Percentiles rank a stretch among this genome's conserved stretches.
These are phyloP conservation scores for Colletotrichum sp. DNA, from an alignment of 2,329 filamentous ascomycete species.

Conservation along the genomic window DNA sequence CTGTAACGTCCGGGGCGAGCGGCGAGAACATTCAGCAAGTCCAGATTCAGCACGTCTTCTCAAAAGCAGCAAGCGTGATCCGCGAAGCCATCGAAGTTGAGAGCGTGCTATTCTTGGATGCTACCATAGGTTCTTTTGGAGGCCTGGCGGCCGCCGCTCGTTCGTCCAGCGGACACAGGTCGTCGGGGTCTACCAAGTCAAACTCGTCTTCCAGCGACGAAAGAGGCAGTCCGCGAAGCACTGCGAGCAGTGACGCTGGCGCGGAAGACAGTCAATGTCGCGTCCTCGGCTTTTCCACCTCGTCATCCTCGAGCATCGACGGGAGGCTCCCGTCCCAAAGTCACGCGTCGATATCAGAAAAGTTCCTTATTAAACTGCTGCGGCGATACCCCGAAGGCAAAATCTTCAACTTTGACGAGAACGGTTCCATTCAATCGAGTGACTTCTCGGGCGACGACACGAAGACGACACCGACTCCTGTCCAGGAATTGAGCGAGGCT, in stretches of 20 bases:
- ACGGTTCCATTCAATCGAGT: conserved; percentile 37
- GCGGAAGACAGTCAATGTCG: conserved; percentile 24
- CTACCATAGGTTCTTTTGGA: conserved; percentile 28
- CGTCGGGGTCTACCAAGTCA: background rate
- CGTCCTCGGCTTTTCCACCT: conserved; percentile 45
- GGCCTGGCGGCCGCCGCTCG: conserved; percentile 21
- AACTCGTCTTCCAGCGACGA: conserved; percentile 22
- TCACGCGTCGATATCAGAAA: conserved; percentile 36
- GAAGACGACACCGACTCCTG: background rate
- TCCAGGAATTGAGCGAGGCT: rapidly evolving
- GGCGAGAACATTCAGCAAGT: rapidly evolving
- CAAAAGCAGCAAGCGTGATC: conserved; percentile 49
- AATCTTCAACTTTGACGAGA: conserved; percentile 48
- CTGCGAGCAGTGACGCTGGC: background rate
- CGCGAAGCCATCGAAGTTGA: conserved; percentile 42
- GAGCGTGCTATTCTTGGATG: conserved; percentile 17
- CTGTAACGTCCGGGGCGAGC: background rate
- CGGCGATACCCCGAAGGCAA: conserved; percentile 50
- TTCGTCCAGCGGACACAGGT: background rate
- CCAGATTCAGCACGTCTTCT: conserved; percentile 36
- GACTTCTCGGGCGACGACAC: conserved; percentile 31
- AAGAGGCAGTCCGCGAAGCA: background rate
- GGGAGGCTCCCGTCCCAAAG: conserved; percentile 14
- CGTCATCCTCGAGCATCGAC: conserved; percentile 35
- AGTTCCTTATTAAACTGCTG: conserved; percentile 44